Evolutionary conservation across 805 yeast genomes (phyloP).

Genomic region (Sugiyamaella marilandica): DNA sequence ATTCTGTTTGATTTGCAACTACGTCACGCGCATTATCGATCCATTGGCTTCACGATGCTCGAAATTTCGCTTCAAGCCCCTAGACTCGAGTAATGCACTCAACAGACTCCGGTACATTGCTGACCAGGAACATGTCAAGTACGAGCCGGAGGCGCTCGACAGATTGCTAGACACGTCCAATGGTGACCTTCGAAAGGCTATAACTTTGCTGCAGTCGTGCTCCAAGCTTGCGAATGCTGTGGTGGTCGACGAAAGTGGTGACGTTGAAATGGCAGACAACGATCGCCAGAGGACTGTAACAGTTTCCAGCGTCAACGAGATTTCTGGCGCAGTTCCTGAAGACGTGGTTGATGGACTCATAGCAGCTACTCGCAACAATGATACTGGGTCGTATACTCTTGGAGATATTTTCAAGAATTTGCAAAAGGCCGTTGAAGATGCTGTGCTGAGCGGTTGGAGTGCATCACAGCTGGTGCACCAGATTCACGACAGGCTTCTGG

Average conservation of each 20-base stretch:
- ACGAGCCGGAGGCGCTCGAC: conserved; percentile 48
- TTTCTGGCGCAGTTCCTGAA: conserved; percentile 70
- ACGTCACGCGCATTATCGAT: conserved; percentile 92
- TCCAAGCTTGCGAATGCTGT: conserved; percentile 30
- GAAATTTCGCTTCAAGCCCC: conserved; percentile 81
- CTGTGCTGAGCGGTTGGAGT: conserved; percentile 69
- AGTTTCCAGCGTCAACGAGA: conserved; percentile 50
- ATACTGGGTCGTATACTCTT: conserved; percentile 20
- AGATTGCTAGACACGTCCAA: conserved; percentile 66
- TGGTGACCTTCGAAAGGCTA: conserved; percentile 84
- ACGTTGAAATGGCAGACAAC: conserved; percentile 32
- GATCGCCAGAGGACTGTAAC: conserved; percentile 35
- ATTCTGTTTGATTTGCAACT: conserved; percentile 92
- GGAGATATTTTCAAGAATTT: conserved; percentile 21
- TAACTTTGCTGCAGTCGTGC: conserved; percentile 1
- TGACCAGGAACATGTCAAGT: conserved; percentile 42
- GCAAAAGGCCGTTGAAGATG: conserved; percentile 42
- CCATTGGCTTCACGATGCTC: conserved; percentile 96
- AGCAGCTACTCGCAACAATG: conserved; percentile 31
- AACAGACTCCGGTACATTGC: conserved; percentile 60
- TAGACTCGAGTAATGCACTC: conserved; percentile 68
- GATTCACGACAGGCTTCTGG: conserved; percentile 60
- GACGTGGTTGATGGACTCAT: conserved; percentile 42
- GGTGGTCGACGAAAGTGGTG: conserved; percentile 28
- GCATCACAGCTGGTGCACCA: conserved; percentile 68